Evolutionary conservation across 2,329 filamentous ascomycete species (phyloP).

Genomic region (Lecanosticta acicola): DNA sequence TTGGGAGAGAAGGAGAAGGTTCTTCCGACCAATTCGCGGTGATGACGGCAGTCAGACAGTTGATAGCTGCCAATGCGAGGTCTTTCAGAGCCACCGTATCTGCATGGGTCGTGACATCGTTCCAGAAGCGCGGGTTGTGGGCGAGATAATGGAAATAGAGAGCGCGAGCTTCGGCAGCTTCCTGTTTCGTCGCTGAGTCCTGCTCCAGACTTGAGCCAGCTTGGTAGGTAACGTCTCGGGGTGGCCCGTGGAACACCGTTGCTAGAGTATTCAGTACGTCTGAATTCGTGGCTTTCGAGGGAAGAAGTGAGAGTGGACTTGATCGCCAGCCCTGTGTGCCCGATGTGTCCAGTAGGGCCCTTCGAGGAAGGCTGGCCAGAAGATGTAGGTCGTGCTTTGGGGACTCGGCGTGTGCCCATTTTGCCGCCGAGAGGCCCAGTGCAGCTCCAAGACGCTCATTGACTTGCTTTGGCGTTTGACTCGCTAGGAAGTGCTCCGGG

Average conservation of each 20-base stretch:
- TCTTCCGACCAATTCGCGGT: slow-evolving; percentile 48
- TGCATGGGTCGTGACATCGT: slow-evolving; percentile 48
- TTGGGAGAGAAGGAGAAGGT: slow-evolving; percentile 34
- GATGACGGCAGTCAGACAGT: slow-evolving; percentile 48
- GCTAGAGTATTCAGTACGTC: slow-evolving; percentile 52
- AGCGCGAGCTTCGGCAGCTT: slow-evolving; percentile 50
- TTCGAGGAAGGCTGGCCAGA: slow-evolving; percentile 53
- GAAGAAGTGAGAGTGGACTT: slow-evolving; percentile 46
- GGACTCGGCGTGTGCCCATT: slow-evolving; percentile 50
- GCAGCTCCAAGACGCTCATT: slow-evolving; percentile 44
- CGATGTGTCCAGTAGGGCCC: slow-evolving; percentile 44
- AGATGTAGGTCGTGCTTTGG: slow-evolving; percentile 53
- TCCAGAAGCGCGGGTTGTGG: slow-evolving; percentile 48
- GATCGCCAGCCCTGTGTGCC: slow-evolving; percentile 25
- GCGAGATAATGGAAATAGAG: slow-evolving; percentile 52
- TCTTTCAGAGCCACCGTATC: slow-evolving; percentile 54
- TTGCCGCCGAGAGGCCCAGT: slow-evolving; percentile 40
- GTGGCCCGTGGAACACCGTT: slow-evolving; percentile 52
- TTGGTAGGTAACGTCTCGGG: slow-evolving; percentile 29
- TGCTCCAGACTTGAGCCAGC: slow-evolving; percentile 15
- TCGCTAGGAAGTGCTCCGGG: slow-evolving; percentile 50
- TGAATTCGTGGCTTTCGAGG: slow-evolving; percentile 48
- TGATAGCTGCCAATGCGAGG: slow-evolving; percentile 50
- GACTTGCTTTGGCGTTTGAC: slow-evolving; percentile 41
- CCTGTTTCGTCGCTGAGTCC: slow-evolving; percentile 35